phyloP scores from a whole-genome alignment of 1,284 basidiomycete species.

The Cryptococcus sp. region DNA sequence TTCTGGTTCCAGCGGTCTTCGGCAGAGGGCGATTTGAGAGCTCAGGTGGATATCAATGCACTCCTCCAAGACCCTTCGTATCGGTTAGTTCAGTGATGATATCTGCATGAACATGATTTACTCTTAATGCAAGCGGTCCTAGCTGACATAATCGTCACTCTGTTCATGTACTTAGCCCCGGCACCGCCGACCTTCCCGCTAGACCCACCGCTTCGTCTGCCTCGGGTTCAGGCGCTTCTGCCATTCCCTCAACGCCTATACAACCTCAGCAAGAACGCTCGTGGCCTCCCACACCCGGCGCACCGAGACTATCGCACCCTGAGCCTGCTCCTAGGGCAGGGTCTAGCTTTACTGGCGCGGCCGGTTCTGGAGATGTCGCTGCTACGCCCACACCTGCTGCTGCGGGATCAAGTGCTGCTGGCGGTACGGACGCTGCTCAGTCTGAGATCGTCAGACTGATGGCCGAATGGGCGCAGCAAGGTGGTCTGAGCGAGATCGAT shows the following conservation, averaged over 20 bases:
- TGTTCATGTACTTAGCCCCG: slow-evolving; percentile 20
- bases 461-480: slow-evolving; percentile 37
- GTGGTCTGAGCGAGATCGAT: slow-evolving; percentile 18
- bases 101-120: no score
- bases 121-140: no score
- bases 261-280: slow-evolving; percentile 16
- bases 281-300: slow-evolving; percentile 33
- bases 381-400: no score
- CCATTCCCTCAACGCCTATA: slow-evolving; percentile 12
- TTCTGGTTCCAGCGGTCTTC: slow-evolving; percentile 51
- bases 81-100: slow-evolving; percentile 21
- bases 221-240: no score
- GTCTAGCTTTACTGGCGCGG: slow-evolving; percentile 7
- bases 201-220: slow-evolving; percentile 11
- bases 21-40: slow-evolving; percentile 33
- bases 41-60: slow-evolving; percentile 44
- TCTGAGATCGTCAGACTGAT: slow-evolving; percentile 43
- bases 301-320: slow-evolving; percentile 31
- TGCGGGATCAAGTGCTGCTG: no score
- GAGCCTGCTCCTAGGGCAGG: slow-evolving; percentile 20
- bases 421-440: slow-evolving; percentile 15
- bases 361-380: not conserved
- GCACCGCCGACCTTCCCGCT: slow-evolving; percentile 22
- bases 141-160: not conserved
- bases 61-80: slow-evolving; percentile 47